Base-by-base conservation (phyloP, 768 basidiomycete species). In the Amylocystis lapponica region DNA sequence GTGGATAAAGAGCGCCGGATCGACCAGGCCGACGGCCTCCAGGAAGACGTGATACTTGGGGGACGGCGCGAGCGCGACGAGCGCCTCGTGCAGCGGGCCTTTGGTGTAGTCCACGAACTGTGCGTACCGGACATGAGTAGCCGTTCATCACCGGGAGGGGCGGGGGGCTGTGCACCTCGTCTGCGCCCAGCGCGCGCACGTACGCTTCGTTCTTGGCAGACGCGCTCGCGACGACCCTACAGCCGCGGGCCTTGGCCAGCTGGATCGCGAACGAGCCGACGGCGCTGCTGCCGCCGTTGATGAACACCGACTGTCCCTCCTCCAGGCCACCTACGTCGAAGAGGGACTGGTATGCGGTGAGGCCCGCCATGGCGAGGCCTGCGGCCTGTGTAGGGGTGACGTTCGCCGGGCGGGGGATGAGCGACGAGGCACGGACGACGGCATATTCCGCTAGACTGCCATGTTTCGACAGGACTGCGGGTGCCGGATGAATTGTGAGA, bases 221-320 rank as follows among this genome's bases (percentile, higher is more conserved):
- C 8, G 80, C 82, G 23, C 71, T 76, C 0, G 76, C 75, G 2
- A 74, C 65, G 4, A 87, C 83, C 3, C 48, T 64, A 42, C 76
- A 76, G 3, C 81, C 81, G 47, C 66, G 67, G 1, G 75, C 70
- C 55, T 86, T 88, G 7, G 85, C 83, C 9, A 87, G 56, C 57
- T 87, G 83, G 36, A 88, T 81, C 1, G 82, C 85, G 50, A 74
- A 74, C n/a, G 70, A 64, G 4, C 86, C 86, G 1, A 86, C 81
- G 11, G 78, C 63, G 1, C 81, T 76, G 39, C 79, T 81, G 4
- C 83, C 86, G 0, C 85, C 85, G 43, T 84, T 81, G 53, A 90
- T 66, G 50, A 88, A 74, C 3, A 89, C 64, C 2, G 70, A 69
- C 52, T 81, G 79, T 1, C 75, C 78, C 19, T 65, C 53, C 55